Evolutionary conservation across 2,329 filamentous ascomycete species (phyloP).

Genomic region (Herpotrichia juniperi): DNA sequence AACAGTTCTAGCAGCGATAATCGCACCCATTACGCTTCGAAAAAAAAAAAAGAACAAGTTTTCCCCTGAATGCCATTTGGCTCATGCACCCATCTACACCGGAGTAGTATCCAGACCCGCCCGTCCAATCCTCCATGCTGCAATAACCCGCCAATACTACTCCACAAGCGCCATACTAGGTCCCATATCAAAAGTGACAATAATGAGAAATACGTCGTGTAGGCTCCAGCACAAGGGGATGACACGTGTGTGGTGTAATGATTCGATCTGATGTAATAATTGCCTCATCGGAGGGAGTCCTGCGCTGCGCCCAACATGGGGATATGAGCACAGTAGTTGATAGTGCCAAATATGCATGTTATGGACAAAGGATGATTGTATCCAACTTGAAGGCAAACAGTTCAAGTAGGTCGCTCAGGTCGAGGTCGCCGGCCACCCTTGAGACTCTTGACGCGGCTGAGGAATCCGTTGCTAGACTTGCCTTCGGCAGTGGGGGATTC

Average conservation of each 20-base stretch:
- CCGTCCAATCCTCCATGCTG: background rate
- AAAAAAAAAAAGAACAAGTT: slow-evolving; percentile 2
- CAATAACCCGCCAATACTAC: slow-evolving; percentile 4
- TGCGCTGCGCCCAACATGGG: background rate
- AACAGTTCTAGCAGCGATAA: background rate
- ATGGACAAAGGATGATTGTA: slow-evolving; percentile 3
- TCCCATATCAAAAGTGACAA: slow-evolving; percentile 17
- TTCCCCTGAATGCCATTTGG: slow-evolving; percentile 11
- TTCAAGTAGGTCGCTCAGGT: slow-evolving; percentile 36
- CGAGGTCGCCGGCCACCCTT: slow-evolving; percentile 43
- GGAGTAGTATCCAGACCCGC: slow-evolving; percentile 29
- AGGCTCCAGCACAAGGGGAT: background rate
- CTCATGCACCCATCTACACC: slow-evolving; percentile 22
- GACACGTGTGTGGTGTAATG: background rate
- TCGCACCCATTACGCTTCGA: slow-evolving; percentile 2
- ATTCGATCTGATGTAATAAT: background rate
- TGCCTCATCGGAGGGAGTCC: background rate
- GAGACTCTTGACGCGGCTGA: slow-evolving; percentile 46
- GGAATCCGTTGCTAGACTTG: slow-evolving; percentile 39
- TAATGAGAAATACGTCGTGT: slow-evolving; percentile 18
- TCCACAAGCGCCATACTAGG: slow-evolving; percentile 5
- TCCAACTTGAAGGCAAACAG: background rate
- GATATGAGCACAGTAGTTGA: background rate
- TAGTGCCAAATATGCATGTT: slow-evolving; percentile 9
- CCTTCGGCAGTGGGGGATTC: slow-evolving; percentile 28